Evolutionary conservation across 2,329 filamentous ascomycete species (phyloP).

Genomic region (Ascochyta viciae-villosae): DNA sequence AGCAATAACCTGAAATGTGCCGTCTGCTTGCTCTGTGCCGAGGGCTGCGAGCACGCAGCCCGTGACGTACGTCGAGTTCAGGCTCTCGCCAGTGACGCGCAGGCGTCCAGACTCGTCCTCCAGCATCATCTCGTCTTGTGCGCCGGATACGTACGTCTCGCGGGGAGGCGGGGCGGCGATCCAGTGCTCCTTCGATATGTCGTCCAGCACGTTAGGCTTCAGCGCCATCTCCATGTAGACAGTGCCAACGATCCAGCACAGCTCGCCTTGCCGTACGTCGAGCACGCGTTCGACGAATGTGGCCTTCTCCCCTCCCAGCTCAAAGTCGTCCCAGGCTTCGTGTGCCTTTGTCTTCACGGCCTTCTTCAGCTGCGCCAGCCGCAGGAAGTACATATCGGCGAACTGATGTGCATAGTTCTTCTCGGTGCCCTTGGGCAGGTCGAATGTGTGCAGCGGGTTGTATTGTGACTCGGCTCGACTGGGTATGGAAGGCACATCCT

Average conservation of each 20-base stretch:
- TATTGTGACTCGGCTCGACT: conserved; percentile 63
- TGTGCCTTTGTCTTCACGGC: conserved; percentile 76
- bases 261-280: conserved; percentile 91
- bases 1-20: conserved; percentile 91
- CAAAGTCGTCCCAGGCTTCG: conserved; percentile 78
- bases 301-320: conserved; percentile 77
- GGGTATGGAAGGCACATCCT: conserved; percentile 31
- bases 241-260: conserved; percentile 95
- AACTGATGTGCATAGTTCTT: conserved; percentile 92
- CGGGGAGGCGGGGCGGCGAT: conserved; percentile 80
- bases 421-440: conserved; percentile 67
- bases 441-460: conserved; percentile 76
- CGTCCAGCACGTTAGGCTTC: conserved; percentile 95
- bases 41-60: conserved; percentile 94
- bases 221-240: conserved; percentile 97
- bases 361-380: conserved; percentile 86
- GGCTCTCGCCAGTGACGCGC: conserved; percentile 73
- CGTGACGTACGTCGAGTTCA: conserved; percentile 79
- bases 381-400: conserved; percentile 96
- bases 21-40: conserved; percentile 90
- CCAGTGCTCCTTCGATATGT: conserved; percentile 95
- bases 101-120: conserved; percentile 96
- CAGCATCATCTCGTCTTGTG: conserved; percentile 77
- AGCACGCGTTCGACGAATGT: conserved; percentile 84
- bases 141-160: conserved; percentile 75